Percentiles rank a stretch among this genome's conserved stretches.
These are phyloP conservation scores for Leptographium galeiforme DNA, from an alignment of 2,329 filamentous ascomycete species.

Conservation along the genomic window DNA sequence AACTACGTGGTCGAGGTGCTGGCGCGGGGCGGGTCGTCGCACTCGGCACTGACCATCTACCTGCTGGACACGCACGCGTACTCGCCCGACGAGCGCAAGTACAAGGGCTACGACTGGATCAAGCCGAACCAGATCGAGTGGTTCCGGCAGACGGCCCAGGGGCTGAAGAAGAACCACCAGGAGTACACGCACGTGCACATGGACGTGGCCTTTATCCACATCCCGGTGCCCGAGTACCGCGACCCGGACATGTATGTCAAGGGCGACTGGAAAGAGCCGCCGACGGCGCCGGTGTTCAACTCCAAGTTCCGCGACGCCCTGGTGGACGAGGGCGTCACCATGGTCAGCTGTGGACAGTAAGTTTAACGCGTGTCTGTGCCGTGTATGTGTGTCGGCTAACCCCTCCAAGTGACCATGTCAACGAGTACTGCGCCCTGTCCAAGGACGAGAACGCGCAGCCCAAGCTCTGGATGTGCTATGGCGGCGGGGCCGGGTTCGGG, in stretches of 20 bases:
- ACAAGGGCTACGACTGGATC: conserved; percentile 93
- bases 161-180: conserved; percentile 62
- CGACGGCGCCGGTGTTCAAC: conserved; percentile 82
- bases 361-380: conserved; percentile 20
- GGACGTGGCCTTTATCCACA: conserved; percentile 95
- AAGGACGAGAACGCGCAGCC: conserved; percentile 39
- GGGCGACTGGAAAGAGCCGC: conserved; percentile 67
- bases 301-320: conserved; percentile 86
- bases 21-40: conserved; percentile 62
- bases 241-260: conserved; percentile 44
- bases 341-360: conserved; percentile 85
- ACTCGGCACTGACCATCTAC: conserved; percentile 90
- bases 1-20: conserved; percentile 92
- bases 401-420: conserved; percentile 70
- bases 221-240: conserved; percentile 81
- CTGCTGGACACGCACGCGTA: conserved; percentile 88
- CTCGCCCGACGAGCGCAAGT: conserved; percentile 77
- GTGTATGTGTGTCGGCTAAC: not conserved
- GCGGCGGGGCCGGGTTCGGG: conserved; percentile 79
- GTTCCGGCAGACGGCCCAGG: conserved; percentile 69
- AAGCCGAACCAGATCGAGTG: conserved; percentile 89
- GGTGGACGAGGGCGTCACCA: conserved; percentile 69
- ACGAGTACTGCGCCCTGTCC: conserved; percentile 83
- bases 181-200: conserved; percentile 88
- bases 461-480: conserved; percentile 96